These are phyloP conservation scores for Francoa sonchifolia DNA, from an alignment of 441 rosid genomes.

Conservation along the genomic window DNA sequence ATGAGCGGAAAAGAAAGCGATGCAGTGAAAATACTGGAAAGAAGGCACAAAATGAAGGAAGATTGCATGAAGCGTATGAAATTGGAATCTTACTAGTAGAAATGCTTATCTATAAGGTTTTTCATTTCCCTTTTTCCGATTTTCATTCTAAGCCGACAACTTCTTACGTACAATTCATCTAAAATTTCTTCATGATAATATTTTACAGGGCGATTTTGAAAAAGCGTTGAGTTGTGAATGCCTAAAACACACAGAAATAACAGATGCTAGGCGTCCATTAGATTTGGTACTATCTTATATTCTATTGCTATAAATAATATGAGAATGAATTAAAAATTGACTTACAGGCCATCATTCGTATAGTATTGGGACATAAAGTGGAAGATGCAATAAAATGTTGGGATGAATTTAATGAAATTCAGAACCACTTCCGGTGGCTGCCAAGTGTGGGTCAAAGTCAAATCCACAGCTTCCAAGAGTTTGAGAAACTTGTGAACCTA, in stretches of 20 bases:
- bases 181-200: background rate
- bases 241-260: conserved; percentile 20
- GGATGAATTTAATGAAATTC: background rate
- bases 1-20: conserved; percentile 49
- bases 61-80: conserved; percentile 46
- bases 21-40: conserved; percentile 24
- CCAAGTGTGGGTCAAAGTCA: too few relatives aligned
- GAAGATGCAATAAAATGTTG: background rate
- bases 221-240: conserved; percentile 36
- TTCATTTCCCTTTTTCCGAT: background rate
- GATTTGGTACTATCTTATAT: conserved; percentile 22
- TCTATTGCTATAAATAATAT: background rate
- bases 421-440: background rate
- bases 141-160: background rate
- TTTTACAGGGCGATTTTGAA: conserved; percentile 30
- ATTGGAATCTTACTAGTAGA: conserved; percentile 55
- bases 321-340: background rate
- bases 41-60: conserved; percentile 16
- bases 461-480: too few relatives aligned
- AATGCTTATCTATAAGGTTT: conserved; percentile 59
- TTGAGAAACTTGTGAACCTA: too few relatives aligned
- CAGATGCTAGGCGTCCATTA: conserved; percentile 49
- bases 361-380: background rate
- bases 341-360: background rate
- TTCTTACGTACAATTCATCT: background rate